phyloP scores from a whole-genome alignment of 208 protist species.

The Leishmania amazonensis region DNA sequence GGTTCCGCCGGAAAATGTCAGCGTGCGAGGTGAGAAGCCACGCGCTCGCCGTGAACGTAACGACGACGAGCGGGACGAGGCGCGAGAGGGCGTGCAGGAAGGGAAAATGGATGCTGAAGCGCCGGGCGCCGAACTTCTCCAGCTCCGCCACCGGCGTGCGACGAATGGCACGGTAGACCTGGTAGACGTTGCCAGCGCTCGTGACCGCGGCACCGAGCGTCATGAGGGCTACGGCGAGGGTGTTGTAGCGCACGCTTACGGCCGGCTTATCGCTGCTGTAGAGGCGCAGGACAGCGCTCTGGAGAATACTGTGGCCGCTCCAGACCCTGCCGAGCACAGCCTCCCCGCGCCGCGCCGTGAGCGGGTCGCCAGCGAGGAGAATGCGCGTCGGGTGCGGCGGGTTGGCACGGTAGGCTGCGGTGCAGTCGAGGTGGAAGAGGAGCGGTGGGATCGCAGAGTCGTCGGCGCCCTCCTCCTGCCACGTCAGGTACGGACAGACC shows the following conservation, averaged over 20 bases:
- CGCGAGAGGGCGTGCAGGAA: constrained; percentile 70
- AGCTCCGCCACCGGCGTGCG: constrained; percentile 12
- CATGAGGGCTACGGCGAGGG: constrained; percentile 56
- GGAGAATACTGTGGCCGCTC: constrained; percentile 48
- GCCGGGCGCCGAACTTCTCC: constrained; percentile 12
- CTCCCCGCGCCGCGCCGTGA: constrained; percentile 15
- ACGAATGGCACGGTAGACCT: constrained; percentile 63
- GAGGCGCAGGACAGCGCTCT: constrained; percentile 56
- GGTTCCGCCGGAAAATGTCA: constrained; percentile 76
- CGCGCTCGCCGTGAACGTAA: constrained; percentile 56
- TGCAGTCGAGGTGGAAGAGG: constrained; percentile 62
- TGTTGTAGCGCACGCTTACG: constrained; percentile 72
- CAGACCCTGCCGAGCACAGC: constrained; percentile 29
- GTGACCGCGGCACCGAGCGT: constrained; percentile 43
- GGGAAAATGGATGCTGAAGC: constrained; percentile 27
- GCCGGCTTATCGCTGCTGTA: constrained; percentile 43
- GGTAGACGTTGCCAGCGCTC: constrained; percentile 53
- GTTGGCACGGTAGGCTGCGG: constrained; percentile 37
- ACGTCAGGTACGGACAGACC: constrained; percentile 46
- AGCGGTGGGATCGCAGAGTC: constrained; percentile 33
- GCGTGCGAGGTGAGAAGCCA: constrained; percentile 71
- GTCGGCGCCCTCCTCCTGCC: background rate
- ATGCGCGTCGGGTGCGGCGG: constrained; percentile 36
- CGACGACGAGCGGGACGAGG: constrained; percentile 49
- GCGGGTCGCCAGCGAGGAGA: constrained; percentile 17